These are phyloP conservation scores for Elsinoe arachidis DNA, from an alignment of 2,329 filamentous ascomycete genomes.

Conservation along the genomic window DNA sequence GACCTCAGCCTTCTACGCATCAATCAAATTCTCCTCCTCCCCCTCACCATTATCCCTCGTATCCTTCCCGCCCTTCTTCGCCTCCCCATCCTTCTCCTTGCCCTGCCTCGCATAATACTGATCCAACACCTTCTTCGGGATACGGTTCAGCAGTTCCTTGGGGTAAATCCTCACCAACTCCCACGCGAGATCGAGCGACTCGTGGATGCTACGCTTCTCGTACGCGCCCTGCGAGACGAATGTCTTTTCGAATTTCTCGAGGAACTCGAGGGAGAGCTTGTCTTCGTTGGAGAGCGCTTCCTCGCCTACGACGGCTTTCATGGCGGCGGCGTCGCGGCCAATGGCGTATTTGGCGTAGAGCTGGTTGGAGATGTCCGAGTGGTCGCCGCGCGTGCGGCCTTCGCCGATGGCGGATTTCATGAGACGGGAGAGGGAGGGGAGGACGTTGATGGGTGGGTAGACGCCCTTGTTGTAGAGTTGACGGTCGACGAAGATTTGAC, in stretches of 20 bases:
- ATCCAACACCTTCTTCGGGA: slow-evolving; percentile 46
- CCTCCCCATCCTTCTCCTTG: slow-evolving; percentile 34
- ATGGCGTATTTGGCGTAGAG: slow-evolving; percentile 99
- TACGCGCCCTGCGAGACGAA: slow-evolving; percentile 92
- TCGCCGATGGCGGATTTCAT: slow-evolving; percentile 99
- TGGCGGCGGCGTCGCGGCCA: slow-evolving; percentile 92
- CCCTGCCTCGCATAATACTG: slow-evolving; percentile 42
- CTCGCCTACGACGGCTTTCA: slow-evolving; percentile 99
- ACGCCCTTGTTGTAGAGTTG: slow-evolving; percentile 91
- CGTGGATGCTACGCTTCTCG: slow-evolving; percentile 82
- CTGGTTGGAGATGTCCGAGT: slow-evolving; percentile 98
- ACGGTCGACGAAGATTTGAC: slow-evolving; percentile 96
- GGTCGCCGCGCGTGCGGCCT: slow-evolving; percentile 91
- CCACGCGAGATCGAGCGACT: slow-evolving; percentile 94
- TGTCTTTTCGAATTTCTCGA: slow-evolving; percentile 94
- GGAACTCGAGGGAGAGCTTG: slow-evolving; percentile 94
- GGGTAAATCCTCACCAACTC: slow-evolving; percentile 93
- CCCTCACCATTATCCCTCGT: slow-evolving; percentile 24
- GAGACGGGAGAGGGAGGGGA: slow-evolving; percentile 94
- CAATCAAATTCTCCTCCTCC: slow-evolving; percentile 20
- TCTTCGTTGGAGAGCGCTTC: slow-evolving; percentile 92
- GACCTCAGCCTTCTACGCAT: slow-evolving; percentile 15
- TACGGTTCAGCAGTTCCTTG: slow-evolving; percentile 92
- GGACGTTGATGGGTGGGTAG: slow-evolving; percentile 97
- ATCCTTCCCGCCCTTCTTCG: slow-evolving; percentile 27